phyloP scores from a whole-genome alignment of 1,139 yeast species.

The Magnusiomyces magnusii region DNA sequence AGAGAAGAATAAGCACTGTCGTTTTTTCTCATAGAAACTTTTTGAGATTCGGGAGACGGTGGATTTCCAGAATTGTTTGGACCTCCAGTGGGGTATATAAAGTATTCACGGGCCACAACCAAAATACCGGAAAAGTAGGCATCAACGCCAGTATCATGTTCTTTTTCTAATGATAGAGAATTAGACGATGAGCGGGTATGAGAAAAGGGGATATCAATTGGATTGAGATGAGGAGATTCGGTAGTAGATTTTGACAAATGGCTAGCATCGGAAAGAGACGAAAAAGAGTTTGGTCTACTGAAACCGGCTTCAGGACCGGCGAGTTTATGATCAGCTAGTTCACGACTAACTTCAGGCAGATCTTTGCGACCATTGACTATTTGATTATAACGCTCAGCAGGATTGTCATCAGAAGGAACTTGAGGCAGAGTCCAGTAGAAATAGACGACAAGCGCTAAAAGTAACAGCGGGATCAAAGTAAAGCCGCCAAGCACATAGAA shows the following conservation, averaged over 20 bases:
- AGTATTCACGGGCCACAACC: constrained; percentile 71
- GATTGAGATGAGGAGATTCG: not conserved
- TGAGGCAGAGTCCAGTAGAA: constrained; percentile 34
- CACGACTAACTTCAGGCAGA: not conserved
- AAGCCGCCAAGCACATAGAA: constrained; percentile 67
- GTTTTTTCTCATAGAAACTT: constrained; percentile 33
- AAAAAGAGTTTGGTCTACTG: not conserved
- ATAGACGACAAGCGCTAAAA: constrained; percentile 33
- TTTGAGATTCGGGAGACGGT: constrained; percentile 26
- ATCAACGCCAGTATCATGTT: constrained; percentile 51
- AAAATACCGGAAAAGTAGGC: constrained; percentile 73
- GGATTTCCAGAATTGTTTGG: constrained; percentile 28
- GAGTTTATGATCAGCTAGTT: not conserved
- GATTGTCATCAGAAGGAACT: constrained; percentile 23
- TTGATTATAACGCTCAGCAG: constrained; percentile 1
- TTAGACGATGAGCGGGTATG: not conserved
- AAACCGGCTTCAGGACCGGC: not conserved
- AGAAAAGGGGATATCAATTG: not conserved
- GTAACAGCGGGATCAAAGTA: constrained; percentile 59
- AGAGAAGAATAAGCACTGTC: constrained; percentile 54
- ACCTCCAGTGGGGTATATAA: constrained; percentile 37
- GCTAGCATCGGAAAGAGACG: constrained; percentile 12
- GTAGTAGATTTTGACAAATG: constrained; percentile 14
- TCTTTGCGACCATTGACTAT: not conserved
- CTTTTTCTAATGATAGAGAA: constrained; percentile 40